Base-by-base conservation (phyloP, 2,329 filamentous ascomycete species). In the Diaporthe aspalathi region DNA sequence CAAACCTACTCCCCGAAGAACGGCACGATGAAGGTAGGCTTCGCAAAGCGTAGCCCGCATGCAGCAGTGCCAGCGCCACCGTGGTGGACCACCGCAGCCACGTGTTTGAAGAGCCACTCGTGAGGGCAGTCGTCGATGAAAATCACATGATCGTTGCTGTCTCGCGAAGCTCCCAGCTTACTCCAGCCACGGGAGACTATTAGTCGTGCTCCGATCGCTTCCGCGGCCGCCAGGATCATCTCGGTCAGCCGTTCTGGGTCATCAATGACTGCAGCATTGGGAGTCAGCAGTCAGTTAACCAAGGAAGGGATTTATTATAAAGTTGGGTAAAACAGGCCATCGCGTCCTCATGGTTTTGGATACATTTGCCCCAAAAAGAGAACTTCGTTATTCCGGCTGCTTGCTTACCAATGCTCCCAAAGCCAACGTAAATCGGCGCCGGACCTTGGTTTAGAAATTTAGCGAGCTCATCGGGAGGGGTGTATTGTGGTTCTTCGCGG, bases 351-450 rank as follows among this genome's bases (percentile, higher is more conserved):
- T n/a, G n/a, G n/a, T n/a, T n/a, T n/a, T n/a, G n/a, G n/a, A n/a
- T n/a, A n/a, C n/a, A n/a, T n/a, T n/a, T n/a, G n/a, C n/a, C n/a
- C n/a, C n/a, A n/a, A n/a, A n/a, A n/a, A n/a, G n/a, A n/a, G n/a
- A n/a, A n/a, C n/a, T n/a, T n/a, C n/a, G n/a, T n/a, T n/a, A n/a
- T n/a, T n/a, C n/a, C n/a, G n/a, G n/a, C n/a, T n/a, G n/a, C n/a
- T n/a, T n/a, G n/a, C n/a, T n/a, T n/a, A n/a, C n/a, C n/a, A 54
- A 92, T 92, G 0, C 88, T 90, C 1, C 90, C 90, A 74, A 92
- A 92, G 0, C 90, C 90, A 54, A 92, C 87, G 75, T 92, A 92
- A 0, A 92, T 84, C 0, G 91, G 91, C 1, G 88, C 81, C 2
- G 89, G 85, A 0, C 90, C 90, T 3, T 16, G 24, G 6, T 24